A percentile compares a stretch with the other conserved stretches of the same genome.
phyloP scores from a whole-genome alignment of 331 rosid genomes.

The Arachis monticola region DNA sequence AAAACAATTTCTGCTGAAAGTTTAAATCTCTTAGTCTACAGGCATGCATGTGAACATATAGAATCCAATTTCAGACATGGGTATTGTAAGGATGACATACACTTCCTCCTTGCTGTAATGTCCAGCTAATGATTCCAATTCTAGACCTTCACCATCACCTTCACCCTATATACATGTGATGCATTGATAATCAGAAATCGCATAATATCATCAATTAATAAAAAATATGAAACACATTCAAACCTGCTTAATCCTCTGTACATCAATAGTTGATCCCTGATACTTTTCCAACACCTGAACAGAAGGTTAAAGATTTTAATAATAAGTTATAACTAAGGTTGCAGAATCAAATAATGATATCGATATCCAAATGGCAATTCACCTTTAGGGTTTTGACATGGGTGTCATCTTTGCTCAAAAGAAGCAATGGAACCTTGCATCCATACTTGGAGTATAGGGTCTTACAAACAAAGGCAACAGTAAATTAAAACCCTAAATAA shows the following conservation, averaged over 20 bases:
- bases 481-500: constrained; percentile 26
- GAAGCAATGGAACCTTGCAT: constrained; percentile 66
- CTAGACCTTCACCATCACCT: constrained; percentile 30
- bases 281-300: constrained; percentile 60
- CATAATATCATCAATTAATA: constrained; percentile 30
- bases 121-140: constrained; percentile 36
- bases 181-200: constrained; percentile 18
- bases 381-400: constrained; percentile 62
- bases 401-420: constrained; percentile 52
- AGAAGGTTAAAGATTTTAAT: constrained; percentile 38
- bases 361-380: constrained; percentile 36
- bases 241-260: constrained; percentile 62
- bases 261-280: constrained; percentile 49
- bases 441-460: constrained; percentile 59
- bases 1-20: not conserved
- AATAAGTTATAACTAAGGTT: constrained; percentile 13
- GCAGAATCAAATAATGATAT: constrained; percentile 30
- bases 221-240: constrained; percentile 25
- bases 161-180: constrained; percentile 36
- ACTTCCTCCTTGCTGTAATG: constrained; percentile 43
- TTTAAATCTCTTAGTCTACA: constrained; percentile 8
- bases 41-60: constrained; percentile 27
- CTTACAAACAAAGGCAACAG: constrained; percentile 45
- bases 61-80: constrained; percentile 18
- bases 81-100: constrained; percentile 52